These are phyloP conservation scores for Vaccinium corymbosum DNA, from an alignment of 148 eudicot species.

Conservation along the genomic window DNA sequence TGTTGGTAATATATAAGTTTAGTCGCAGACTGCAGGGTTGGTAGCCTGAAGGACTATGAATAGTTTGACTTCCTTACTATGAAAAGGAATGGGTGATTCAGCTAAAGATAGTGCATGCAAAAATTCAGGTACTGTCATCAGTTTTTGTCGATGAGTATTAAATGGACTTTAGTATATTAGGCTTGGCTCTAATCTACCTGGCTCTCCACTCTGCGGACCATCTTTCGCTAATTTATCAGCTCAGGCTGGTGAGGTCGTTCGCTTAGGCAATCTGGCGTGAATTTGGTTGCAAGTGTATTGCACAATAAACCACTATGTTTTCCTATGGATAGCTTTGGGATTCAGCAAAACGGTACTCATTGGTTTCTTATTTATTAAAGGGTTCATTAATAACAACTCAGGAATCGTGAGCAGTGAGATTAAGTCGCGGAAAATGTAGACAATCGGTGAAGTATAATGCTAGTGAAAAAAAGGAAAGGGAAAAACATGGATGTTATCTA, in stretches of 20 bases:
- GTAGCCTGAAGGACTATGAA: background rate
- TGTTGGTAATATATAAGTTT: background rate
- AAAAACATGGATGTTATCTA: conserved; percentile 3
- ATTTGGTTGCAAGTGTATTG: background rate
- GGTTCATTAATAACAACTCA: background rate
- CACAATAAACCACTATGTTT: background rate
- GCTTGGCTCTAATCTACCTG: background rate
- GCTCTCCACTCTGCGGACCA: background rate
- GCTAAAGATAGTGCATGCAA: background rate
- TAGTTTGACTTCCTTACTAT: background rate
- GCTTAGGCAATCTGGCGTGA: background rate
- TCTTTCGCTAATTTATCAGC: background rate
- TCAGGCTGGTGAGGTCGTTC: background rate
- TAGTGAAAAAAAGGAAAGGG: background rate
- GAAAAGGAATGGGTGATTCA: background rate
- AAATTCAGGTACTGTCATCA: background rate
- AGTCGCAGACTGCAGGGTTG: background rate
- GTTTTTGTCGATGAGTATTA: background rate
- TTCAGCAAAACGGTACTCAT: background rate
- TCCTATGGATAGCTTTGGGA: background rate
- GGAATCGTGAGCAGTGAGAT: background rate
- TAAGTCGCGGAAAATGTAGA: background rate
- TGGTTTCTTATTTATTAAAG: background rate
- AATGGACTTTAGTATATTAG: background rate
- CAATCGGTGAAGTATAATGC: background rate